Base-by-base conservation (phyloP, 2,329 filamentous ascomycete genomes). In the Ascochyta pisi region DNA sequence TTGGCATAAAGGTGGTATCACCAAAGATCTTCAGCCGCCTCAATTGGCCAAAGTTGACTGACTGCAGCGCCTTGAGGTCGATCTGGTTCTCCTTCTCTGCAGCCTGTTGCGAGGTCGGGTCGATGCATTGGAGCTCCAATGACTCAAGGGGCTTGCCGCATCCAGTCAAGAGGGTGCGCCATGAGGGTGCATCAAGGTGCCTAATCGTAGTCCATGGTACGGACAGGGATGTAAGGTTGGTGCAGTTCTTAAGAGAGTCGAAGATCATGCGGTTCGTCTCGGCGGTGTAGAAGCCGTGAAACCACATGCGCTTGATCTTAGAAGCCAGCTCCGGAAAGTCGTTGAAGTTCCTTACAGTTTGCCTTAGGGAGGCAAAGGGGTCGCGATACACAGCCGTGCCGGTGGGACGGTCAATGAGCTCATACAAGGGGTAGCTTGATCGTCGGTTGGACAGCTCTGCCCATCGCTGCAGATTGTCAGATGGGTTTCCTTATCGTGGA, bases 1-100 rank as follows among this genome's bases (percentile, higher is more conserved):
- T 73, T 3, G 82, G 82, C 73, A 80, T 81, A 68, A 82, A 78
- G 38, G 77, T 78, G 6, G 82, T 83, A 68, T 83, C 80, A 53
- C 82, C 82, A 60, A 83, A 83, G 54, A 84, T 77, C 69, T 84
- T 84, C 49, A 84, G 70, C 19, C 81, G 79, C 50, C 77, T 77
- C 39, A 84, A 75, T 29, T 77, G 73, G 56, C 78, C 72, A 62
- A 84, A 84, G 67, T 82, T 76, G 55, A 82, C 77, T 38, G 79
- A 78, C 43, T 76, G 70, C 15, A 84, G 70, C 9, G 81, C 77
- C 48, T 75, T 68, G 23, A 78, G 65, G 55, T 83, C 78, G 22
- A 80, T 62, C 27, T 75, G 71, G 57, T 78, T 79, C 13, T 70
- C 67, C 27, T 70, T 66, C 39, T 74, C 72, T 3, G 70, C 64